These are phyloP conservation scores for Colletotrichum sp. DNA, from an alignment of 2,329 filamentous ascomycete species.

Conservation along the genomic window DNA sequence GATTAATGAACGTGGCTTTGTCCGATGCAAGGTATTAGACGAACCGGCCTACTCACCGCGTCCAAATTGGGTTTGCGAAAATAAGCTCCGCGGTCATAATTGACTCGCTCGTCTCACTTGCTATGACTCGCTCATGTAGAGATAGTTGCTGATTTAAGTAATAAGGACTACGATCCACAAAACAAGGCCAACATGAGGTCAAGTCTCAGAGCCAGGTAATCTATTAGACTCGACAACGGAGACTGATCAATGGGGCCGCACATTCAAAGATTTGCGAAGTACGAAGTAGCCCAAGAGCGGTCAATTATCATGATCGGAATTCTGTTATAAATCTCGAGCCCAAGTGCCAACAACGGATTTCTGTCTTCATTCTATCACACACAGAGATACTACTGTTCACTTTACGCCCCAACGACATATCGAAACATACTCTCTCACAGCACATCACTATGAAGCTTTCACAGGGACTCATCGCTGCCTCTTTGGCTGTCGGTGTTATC, in stretches of 20 bases:
- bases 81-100: not conserved
- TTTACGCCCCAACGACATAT: not conserved
- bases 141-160: not conserved
- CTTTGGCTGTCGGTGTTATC: not conserved
- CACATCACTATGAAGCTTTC: not conserved
- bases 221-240: not conserved
- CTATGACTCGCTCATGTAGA: not conserved
- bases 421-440: not conserved
- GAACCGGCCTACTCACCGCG: not conserved
- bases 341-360: not conserved
- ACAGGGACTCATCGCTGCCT: not conserved
- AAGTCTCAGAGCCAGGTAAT: not conserved
- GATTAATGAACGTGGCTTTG: not conserved
- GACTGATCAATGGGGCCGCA: not conserved
- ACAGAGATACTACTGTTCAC: not conserved
- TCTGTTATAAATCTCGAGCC: not conserved
- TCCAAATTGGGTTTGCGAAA: not conserved
- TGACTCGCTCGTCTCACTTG: not conserved
- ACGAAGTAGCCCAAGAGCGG: not conserved
- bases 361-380: not conserved
- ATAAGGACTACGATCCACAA: not conserved
- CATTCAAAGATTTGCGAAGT: not conserved
- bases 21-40: not conserved
- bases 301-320: not conserved
- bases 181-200: not conserved